Percentiles rank a stretch among this genome's conserved stretches.
Evolutionary conservation across 805 yeast genomes (phyloP).

Genomic region (Yarrowia porcina): DNA sequence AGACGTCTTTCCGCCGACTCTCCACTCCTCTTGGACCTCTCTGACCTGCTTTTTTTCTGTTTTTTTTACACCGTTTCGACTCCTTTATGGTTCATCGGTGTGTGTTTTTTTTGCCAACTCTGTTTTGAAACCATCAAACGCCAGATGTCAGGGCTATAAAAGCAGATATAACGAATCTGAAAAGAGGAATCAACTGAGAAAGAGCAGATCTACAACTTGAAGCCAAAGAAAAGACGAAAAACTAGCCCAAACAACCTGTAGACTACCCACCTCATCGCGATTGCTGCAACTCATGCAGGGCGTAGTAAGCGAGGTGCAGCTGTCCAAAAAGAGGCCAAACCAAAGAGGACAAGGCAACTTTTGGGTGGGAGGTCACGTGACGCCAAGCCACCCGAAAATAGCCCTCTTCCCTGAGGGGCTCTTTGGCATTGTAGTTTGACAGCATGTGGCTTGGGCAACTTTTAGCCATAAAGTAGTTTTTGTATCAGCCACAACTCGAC

Average conservation of each 20-base stretch:
- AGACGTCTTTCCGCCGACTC: no score
- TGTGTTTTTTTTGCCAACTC: neutral
- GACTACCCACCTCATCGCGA: neutral
- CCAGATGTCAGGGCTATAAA: neutral
- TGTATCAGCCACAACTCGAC: neutral
- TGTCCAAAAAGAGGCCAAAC: neutral
- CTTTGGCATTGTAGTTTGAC: no score
- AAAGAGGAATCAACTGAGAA: neutral
- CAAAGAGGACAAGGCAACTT: neutral
- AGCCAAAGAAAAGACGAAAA: neutral
- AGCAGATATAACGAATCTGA: neutral
- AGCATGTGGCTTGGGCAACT: neutral
- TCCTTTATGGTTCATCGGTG: slow-evolving; percentile 3
- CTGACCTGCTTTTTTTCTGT: no score
- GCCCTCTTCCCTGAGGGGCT: neutral
- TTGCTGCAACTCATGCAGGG: slow-evolving; percentile 5
- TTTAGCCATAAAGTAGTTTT: neutral
- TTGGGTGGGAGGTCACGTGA: neutral
- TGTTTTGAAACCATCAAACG: neutral
- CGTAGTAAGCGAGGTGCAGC: slow-evolving; percentile 9
- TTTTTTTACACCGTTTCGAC: no score
- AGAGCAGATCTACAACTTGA: neutral
- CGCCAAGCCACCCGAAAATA: neutral
- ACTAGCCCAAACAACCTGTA: neutral
- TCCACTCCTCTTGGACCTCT: no score